Conservation (phyloP, 768 basidiomycete species). For the Macrolepiota dolichaula region DNA sequence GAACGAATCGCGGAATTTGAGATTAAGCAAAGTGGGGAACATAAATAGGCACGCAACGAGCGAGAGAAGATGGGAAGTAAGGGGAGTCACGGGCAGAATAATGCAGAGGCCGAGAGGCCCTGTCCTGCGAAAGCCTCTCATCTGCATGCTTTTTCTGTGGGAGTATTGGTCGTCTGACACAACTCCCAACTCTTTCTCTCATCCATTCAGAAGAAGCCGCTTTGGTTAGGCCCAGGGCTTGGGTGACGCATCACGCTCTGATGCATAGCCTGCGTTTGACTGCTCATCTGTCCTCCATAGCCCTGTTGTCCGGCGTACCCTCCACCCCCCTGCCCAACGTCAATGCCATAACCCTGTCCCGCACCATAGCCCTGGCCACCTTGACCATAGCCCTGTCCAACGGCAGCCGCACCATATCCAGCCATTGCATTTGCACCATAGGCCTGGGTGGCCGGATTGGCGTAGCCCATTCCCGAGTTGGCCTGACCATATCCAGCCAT, state of each 20-base stretch:
- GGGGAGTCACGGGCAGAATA: constrained; percentile 4
- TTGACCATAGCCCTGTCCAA: constrained; percentile 47
- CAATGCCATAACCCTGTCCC: constrained; percentile 36
- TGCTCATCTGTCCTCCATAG: constrained; percentile 20
- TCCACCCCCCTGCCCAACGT: constrained; percentile 13
- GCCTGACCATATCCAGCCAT: constrained; percentile 41
- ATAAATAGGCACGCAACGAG: constrained; percentile 15
- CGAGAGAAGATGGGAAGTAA: constrained; percentile 5
- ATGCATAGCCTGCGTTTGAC: constrained; percentile 74
- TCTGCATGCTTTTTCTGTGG: background rate
- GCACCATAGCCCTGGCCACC: constrained; percentile 36
- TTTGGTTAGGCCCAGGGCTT: constrained; percentile 49
- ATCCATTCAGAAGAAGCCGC: background rate
- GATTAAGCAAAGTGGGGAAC: constrained; percentile 15
- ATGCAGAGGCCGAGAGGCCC: constrained; percentile 1
- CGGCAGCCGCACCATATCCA: constrained; percentile 12
- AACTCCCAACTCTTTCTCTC: background rate
- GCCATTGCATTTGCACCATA: constrained; percentile 13
- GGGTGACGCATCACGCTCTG: constrained; percentile 84
- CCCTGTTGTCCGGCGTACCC: constrained; percentile 18
- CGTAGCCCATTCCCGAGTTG: constrained; percentile 9
- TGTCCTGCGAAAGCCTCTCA: background rate
- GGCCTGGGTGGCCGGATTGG: constrained; percentile 5
- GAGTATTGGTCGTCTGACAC: background rate
- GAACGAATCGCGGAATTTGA: constrained; percentile 14